Evolutionary conservation across 148 eudicot species (phyloP).

Genomic region (Nepenthes mirabilis): DNA sequence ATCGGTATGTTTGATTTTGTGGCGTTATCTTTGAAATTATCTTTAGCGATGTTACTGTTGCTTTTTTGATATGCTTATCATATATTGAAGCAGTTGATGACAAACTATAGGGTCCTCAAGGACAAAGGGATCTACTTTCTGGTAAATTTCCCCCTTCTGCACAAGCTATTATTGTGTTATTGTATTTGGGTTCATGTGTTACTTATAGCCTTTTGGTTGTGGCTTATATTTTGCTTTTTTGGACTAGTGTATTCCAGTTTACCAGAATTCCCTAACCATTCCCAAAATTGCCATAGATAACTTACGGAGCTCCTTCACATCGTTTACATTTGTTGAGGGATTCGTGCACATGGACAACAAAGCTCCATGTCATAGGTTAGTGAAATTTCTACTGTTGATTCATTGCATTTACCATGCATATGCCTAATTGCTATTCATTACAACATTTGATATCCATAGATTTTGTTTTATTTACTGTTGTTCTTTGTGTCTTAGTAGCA

Average conservation of each 20-base stretch:
- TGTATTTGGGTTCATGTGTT: neutral
- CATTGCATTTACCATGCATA: neutral
- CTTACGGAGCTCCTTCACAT: constrained; percentile 77
- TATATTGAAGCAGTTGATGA: constrained; percentile 81
- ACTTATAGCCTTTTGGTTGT: neutral
- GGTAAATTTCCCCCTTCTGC: constrained; percentile 33
- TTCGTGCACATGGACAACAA: constrained; percentile 43
- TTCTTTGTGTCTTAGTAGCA: too few relatives aligned
- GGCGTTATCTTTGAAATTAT: neutral
- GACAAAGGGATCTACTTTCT: constrained; percentile 76
- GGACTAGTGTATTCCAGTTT: neutral
- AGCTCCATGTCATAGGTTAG: constrained; percentile 79
- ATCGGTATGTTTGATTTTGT: constrained; percentile 31
- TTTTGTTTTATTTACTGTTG: neutral
- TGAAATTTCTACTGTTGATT: neutral
- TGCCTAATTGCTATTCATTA: too few relatives aligned
- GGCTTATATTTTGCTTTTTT: neutral
- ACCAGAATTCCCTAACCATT: neutral
- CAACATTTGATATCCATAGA: neutral
- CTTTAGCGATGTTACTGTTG: constrained; percentile 12
- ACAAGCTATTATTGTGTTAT: constrained; percentile 1
- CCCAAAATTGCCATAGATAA: constrained; percentile 39
- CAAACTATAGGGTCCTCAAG: constrained; percentile 94
- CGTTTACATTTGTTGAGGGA: constrained; percentile 50
- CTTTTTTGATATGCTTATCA: constrained; percentile 34